Evolutionary conservation across 129 eudicot species (phyloP).

Genomic region (Chrysanthemum makinoi): DNA sequence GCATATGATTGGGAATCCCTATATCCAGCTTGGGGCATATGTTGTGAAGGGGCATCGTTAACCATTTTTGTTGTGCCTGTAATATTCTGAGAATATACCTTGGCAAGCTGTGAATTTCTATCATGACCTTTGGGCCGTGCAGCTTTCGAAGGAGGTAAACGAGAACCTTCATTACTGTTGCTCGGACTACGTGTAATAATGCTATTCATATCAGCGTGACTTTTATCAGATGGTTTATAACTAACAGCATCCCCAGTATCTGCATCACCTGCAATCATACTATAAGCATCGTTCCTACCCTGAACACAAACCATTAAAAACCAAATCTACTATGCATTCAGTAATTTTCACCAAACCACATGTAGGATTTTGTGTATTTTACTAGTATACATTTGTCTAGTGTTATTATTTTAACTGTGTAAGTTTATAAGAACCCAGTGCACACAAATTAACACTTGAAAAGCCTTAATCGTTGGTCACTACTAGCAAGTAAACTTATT

Average conservation of each 20-base stretch:
- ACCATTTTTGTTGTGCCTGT: conserved; percentile 31
- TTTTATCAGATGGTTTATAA: conserved; percentile 48
- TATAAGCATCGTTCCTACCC: neutral
- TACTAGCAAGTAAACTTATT: too few species aligned
- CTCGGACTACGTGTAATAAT: conserved; percentile 48
- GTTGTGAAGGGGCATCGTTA: conserved; percentile 30
- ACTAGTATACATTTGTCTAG: too few species aligned
- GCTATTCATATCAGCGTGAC: conserved; percentile 28
- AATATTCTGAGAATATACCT: conserved; percentile 41
- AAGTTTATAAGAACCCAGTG: too few species aligned
- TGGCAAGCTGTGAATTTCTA: conserved; percentile 44
- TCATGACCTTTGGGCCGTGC: conserved; percentile 49
- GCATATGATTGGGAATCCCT: conserved; percentile 38
- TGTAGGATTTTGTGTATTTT: too few species aligned
- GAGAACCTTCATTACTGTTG: conserved; percentile 47
- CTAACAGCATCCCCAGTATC: conserved; percentile 45
- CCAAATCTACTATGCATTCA: too few species aligned
- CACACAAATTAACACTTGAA: too few species aligned
- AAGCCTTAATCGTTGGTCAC: too few species aligned
- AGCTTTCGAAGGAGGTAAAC: conserved; percentile 38
- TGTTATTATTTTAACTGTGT: too few species aligned
- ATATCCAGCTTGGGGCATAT: conserved; percentile 18
- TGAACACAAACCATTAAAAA: neutral
- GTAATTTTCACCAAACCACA: too few species aligned
- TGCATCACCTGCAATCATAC: conserved; percentile 52